Evolutionary conservation across 345 rosid genomes (phyloP).

Genomic region (Cochlearia excelsa): DNA sequence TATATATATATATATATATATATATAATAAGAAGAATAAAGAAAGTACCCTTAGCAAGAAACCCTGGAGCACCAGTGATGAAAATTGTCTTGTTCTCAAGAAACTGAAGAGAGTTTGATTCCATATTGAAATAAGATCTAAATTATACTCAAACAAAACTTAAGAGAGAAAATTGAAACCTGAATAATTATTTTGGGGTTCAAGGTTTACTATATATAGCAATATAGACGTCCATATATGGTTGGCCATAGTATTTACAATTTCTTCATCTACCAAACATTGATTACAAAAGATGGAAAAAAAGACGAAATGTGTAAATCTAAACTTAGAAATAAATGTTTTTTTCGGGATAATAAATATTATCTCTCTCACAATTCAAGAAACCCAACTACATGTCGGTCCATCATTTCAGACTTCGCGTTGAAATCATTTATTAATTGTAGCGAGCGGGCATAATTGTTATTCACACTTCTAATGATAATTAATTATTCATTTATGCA

Average conservation of each 20-base stretch:
- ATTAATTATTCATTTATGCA: too few species aligned
- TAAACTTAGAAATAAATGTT: too few species aligned
- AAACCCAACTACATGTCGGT: too few species aligned
- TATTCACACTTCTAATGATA: too few species aligned
- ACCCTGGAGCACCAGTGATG: slow-evolving; percentile 51
- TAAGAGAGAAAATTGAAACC: not conserved
- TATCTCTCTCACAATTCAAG: too few species aligned
- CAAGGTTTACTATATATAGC: slow-evolving; percentile 25
- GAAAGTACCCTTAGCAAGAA: slow-evolving; percentile 42
- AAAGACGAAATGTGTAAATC: too few species aligned
- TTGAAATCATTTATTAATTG: too few species aligned
- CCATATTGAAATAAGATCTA: slow-evolving; percentile 24
- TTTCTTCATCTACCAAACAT: slow-evolving; percentile 30
- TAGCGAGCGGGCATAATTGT: too few species aligned
- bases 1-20: not conserved
- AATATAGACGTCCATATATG: not conserved
- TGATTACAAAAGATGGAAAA: slow-evolving; percentile 18
- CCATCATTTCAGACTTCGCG: too few species aligned
- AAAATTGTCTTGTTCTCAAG: slow-evolving; percentile 41
- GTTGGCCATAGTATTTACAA: slow-evolving; percentile 19
- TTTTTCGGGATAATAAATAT: too few species aligned
- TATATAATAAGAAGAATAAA: not conserved
- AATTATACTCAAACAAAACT: not conserved
- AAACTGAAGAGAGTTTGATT: slow-evolving; percentile 30
- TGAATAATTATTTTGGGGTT: slow-evolving; percentile 11